phyloP scores from a whole-genome alignment of 176 grass and related monocot species.

The Tillandsia leiboldiana region DNA sequence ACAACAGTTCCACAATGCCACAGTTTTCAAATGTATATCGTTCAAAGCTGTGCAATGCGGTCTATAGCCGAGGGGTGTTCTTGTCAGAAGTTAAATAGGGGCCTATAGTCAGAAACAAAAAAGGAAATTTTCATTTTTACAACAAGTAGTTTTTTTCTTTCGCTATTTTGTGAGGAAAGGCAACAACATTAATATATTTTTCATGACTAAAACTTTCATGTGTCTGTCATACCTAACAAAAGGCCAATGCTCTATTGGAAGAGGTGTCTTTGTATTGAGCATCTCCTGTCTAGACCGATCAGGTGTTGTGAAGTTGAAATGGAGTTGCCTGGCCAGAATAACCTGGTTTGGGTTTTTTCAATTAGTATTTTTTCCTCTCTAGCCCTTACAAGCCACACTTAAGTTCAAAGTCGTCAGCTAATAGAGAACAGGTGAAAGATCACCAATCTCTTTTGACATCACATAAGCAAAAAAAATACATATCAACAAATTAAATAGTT shows the following conservation, averaged over 20 bases:
- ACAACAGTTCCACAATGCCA: too few species aligned
- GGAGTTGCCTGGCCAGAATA: constrained; percentile 51
- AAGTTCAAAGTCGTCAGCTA: background rate
- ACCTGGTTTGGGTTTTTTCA: constrained; percentile 44
- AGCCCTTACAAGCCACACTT: too few species aligned
- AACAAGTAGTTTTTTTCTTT: too few species aligned
- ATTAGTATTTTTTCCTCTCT: background rate
- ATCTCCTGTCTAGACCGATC: constrained; percentile 69
- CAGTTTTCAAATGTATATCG: background rate
- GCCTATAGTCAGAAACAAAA: too few species aligned
- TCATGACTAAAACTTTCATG: background rate
- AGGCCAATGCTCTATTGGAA: constrained; percentile 63
- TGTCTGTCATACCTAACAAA: constrained; percentile 47
- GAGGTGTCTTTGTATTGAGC: constrained; percentile 59
- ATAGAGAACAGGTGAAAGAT: background rate
- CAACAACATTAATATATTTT: background rate
- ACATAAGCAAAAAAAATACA: too few species aligned
- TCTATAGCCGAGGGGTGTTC: too few species aligned
- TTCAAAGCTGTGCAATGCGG: too few species aligned
- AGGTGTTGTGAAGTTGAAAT: constrained; percentile 94
- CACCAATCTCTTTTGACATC: too few species aligned
- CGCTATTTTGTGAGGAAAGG: background rate
- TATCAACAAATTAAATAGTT: too few species aligned
- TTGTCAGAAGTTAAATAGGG: too few species aligned
- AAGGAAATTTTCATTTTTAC: too few species aligned